Evolutionary conservation across 345 rosid genomes (phyloP), one percentile per base, ranked within the genome.

Genomic region (Eucalyptus victrix): DNA sequence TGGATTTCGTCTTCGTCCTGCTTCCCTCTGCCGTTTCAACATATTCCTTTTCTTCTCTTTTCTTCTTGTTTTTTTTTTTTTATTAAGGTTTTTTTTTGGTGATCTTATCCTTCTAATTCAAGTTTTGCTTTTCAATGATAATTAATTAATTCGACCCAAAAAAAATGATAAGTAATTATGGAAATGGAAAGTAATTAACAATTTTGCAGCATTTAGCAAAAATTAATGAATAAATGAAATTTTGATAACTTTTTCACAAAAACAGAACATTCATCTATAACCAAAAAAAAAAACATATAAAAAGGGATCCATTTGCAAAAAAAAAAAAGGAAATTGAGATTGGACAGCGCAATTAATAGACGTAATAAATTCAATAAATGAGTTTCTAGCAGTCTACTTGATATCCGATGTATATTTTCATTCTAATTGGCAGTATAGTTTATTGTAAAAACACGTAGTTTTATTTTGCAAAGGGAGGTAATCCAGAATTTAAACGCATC

Each of bases 321-420:
- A 21, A 54, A 51, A 1, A 21, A 9, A 23, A 24, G 1, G 30
- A 58, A 58, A 58, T 58, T 54, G 6, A 58, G 30, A 58, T 58
- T 11, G 14, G 26, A 1, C 0, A 10, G 13, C 30, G 3, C 13
- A 3, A 0, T 56, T 56, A 10, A 56, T 56, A 56, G 30, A 56
- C 0, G 2, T 56, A 56, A 10, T 56, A 56, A 56, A 56, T 56
- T 24, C 62, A 0, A 24, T 23, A 56, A 23, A 56, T 56, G 62
- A 24, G 12, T 56, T 56, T 56, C 30, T 56, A 24, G 62, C 12
- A 1, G 1, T 56, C 13, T 56, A 54, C 0, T 19, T 19, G 24
- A 54, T 54, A 21, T 54, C 21, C 2, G 5, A 21, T 2, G 2
- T 2, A 54, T 53, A 53, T 53, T 53, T 18, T 53, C 56, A 53